A percentile compares a stretch with the other conserved stretches of the same genome.
phyloP scores from a whole-genome alignment of 192 early-diverging fungal species.

The Backusella westeae region DNA sequence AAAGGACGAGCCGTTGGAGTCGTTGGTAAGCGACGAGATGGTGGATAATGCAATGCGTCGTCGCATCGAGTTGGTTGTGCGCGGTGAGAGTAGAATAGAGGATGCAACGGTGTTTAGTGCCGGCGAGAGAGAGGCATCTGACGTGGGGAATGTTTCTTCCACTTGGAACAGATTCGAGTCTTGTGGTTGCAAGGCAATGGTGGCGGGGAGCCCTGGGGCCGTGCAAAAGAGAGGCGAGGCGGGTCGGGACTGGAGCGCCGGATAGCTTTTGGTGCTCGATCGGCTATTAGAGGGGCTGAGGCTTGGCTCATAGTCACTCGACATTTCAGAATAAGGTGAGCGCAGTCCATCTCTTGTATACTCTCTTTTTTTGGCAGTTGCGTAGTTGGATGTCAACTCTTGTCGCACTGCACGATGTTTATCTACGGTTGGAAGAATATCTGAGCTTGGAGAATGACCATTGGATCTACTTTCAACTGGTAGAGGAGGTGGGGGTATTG shows the following conservation, averaged over 20 bases:
- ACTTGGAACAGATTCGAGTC: constrained; percentile 3
- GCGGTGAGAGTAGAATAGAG: constrained; percentile 24
- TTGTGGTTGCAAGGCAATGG: constrained; percentile 17
- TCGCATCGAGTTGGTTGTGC: constrained; percentile 7
- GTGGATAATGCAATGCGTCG: constrained; percentile 19
- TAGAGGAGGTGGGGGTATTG: not conserved
- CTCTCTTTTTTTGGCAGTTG: not conserved
- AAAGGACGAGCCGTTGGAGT: constrained; percentile 5
- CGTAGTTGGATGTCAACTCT: not conserved
- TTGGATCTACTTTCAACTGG: not conserved
- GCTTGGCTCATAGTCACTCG: constrained; percentile 25
- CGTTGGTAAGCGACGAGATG: constrained; percentile 17
- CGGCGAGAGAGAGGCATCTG: constrained; percentile 10
- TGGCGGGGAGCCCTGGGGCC: constrained; percentile 25
- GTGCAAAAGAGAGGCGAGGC: constrained; percentile 23
- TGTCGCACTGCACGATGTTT: not conserved
- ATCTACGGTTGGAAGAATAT: constrained; percentile 17
- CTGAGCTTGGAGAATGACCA: not conserved
- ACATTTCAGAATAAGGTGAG: constrained; percentile 21
- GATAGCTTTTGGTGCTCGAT: constrained; percentile 14
- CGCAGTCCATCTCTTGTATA: constrained; percentile 2
- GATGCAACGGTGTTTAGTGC: constrained; percentile 28
- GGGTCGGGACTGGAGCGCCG: constrained; percentile 18
- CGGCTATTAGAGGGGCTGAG: constrained; percentile 13
- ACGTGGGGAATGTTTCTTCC: constrained; percentile 17